A percentile compares a stretch with the other conserved stretches of the same genome.
Conservation (phyloP, 2,329 filamentous ascomycete species). For the Ophiostoma australiae region DNA sequence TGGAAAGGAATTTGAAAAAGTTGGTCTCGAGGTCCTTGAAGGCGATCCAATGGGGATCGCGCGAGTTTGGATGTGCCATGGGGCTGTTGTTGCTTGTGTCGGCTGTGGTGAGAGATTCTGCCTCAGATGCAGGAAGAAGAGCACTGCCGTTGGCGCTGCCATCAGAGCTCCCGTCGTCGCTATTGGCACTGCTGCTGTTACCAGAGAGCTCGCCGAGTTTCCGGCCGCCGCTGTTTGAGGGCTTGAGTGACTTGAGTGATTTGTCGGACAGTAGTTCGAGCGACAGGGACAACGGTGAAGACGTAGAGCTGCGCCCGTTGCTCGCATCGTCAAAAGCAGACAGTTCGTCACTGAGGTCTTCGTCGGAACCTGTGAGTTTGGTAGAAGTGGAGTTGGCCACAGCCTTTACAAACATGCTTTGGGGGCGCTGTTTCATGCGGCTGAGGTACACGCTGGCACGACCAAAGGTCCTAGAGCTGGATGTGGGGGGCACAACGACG, state of each 20-base stretch:
- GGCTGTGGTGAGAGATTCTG: slow-evolving; percentile 37
- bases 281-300: slow-evolving; percentile 18
- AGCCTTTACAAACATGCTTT: slow-evolving; percentile 40
- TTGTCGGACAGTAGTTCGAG: slow-evolving; percentile 20
- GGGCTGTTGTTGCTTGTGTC: slow-evolving; percentile 42
- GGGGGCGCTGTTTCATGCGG: slow-evolving; percentile 48
- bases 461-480: slow-evolving; percentile 38
- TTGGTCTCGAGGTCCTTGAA: slow-evolving; percentile 53
- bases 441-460: slow-evolving; percentile 47
- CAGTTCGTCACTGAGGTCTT: slow-evolving; percentile 17
- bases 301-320: slow-evolving; percentile 3
- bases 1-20: slow-evolving; percentile 58
- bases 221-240: background rate
- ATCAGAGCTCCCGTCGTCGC: slow-evolving; percentile 27
- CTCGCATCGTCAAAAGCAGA: background rate
- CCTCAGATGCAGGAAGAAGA: slow-evolving; percentile 30
- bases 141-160: slow-evolving; percentile 30
- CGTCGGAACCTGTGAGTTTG: slow-evolving; percentile 10
- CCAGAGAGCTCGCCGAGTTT: background rate
- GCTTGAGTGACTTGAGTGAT: background rate
- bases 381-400: slow-evolving; percentile 26
- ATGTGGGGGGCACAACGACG: slow-evolving; percentile 14
- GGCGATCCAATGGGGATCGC: slow-evolving; percentile 51
- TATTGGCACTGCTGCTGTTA: slow-evolving; percentile 18
- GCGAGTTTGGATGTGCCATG: slow-evolving; percentile 39